phyloP scores from a whole-genome alignment of 257 asterid genomes.

The Primulina eburnea region DNA sequence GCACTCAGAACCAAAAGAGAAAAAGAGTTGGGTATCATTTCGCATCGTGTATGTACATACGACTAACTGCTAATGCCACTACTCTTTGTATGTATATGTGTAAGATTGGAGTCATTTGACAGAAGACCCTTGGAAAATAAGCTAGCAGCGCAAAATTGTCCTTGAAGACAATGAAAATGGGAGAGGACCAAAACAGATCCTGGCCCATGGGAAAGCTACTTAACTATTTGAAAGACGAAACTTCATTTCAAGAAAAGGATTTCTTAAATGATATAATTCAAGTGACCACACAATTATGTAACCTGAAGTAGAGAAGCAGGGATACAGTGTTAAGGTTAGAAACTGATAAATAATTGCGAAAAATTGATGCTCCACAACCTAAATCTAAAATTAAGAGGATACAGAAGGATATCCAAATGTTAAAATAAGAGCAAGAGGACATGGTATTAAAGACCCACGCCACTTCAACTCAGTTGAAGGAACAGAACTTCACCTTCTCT shows the following conservation, averaged over 20 bases:
- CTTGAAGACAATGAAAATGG: not conserved
- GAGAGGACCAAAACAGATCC: no score
- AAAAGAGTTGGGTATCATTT: not conserved
- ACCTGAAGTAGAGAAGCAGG: slow-evolving; percentile 17
- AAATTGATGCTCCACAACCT: slow-evolving; percentile 2
- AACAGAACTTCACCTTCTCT: slow-evolving; percentile 26
- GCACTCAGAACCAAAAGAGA: no score
- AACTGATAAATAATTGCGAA: not conserved
- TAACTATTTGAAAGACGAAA: not conserved
- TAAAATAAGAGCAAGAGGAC: slow-evolving; percentile 31
- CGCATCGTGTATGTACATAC: not conserved
- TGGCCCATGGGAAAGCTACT: no score
- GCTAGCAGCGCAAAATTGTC: not conserved
- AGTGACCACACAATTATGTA: not conserved
- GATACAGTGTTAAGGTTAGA: slow-evolving; percentile 7
- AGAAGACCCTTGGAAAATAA: not conserved
- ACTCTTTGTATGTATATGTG: no score
- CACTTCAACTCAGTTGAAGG: slow-evolving; percentile 30
- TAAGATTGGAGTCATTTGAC: not conserved
- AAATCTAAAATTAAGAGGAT: slow-evolving; percentile 32
- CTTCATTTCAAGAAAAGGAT: not conserved
- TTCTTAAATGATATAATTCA: slow-evolving; percentile 9
- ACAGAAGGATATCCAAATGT: slow-evolving; percentile 22
- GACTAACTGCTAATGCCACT: not conserved
- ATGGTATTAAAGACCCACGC: slow-evolving; percentile 45